Evolutionary conservation across 352 stramenopile species (phyloP).

Genomic region (Phytophthora palmivora): DNA sequence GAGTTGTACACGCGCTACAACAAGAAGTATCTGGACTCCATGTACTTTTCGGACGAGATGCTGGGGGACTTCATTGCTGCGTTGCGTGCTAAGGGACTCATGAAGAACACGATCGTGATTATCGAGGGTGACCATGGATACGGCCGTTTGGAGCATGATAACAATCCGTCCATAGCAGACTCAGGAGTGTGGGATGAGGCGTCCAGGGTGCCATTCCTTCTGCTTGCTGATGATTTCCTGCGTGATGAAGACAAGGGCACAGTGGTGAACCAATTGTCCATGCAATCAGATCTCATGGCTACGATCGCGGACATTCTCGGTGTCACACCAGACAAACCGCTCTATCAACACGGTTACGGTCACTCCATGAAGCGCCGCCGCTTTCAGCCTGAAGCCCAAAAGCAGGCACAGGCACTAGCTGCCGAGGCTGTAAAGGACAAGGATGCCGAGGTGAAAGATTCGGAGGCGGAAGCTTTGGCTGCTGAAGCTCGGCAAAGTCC

Average conservation of each 20-base stretch:
- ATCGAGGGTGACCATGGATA: constrained; percentile 77
- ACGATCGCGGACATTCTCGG: constrained; percentile 74
- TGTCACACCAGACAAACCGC: constrained; percentile 52
- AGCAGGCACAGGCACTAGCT: constrained; percentile 24
- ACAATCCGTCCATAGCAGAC: constrained; percentile 68
- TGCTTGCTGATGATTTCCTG: constrained; percentile 74
- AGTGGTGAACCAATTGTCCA: constrained; percentile 63
- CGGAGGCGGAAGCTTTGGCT: constrained; percentile 18
- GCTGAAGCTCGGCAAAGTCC: constrained; percentile 27
- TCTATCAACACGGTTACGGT: constrained; percentile 71
- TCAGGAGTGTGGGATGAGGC: constrained; percentile 75
- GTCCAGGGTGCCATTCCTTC: constrained; percentile 64
- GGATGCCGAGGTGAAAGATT: constrained; percentile 22
- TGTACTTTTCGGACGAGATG: constrained; percentile 76
- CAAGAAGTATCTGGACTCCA: constrained; percentile 74
- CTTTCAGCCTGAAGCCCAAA: constrained; percentile 22
- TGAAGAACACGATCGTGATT: constrained; percentile 80
- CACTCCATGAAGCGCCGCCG: constrained; percentile 76
- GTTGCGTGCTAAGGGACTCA: constrained; percentile 58
- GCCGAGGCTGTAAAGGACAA: constrained; percentile 15
- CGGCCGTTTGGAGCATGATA: constrained; percentile 71
- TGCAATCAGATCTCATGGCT: constrained; percentile 79
- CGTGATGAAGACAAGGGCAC: constrained; percentile 49
- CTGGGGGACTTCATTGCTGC: constrained; percentile 62
- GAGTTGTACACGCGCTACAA: constrained; percentile 70